Percentiles rank a stretch among this genome's conserved stretches.
phyloP scores from a whole-genome alignment of 306 rosid genomes.

The Glycyrrhiza uralensis region DNA sequence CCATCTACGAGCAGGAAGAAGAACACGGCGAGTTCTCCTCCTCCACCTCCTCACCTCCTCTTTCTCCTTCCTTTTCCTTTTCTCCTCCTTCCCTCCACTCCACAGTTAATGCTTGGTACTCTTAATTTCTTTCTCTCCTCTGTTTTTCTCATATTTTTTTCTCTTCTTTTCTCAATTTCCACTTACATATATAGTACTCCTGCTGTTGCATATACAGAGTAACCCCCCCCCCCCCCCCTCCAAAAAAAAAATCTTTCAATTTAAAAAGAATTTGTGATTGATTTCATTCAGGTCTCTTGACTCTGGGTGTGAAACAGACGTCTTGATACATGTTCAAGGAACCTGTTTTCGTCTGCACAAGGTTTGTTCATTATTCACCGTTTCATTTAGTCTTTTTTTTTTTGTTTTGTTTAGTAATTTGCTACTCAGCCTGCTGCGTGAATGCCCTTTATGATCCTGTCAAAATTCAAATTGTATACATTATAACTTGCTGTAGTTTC shows the following conservation, averaged over 20 bases:
- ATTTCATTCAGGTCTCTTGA: slow-evolving; percentile 44
- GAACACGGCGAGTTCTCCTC: slow-evolving; percentile 59
- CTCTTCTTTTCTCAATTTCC: neutral
- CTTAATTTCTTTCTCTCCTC: neutral
- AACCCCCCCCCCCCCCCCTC: neutral
- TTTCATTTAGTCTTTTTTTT: neutral
- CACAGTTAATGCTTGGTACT: slow-evolving; percentile 56
- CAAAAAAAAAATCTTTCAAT: no score
- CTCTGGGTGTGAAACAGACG: slow-evolving; percentile 51
- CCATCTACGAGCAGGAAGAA: slow-evolving; percentile 87
- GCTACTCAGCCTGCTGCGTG: neutral
- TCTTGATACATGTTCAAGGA: slow-evolving; percentile 56
- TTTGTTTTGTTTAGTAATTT: neutral
- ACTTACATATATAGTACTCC: neutral
- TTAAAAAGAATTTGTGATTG: neutral
- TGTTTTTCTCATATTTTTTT: neutral
- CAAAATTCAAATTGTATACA: neutral
- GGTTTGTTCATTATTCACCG: slow-evolving; percentile 40
- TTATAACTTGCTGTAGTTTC: neutral
- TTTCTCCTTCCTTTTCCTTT: slow-evolving; percentile 51
- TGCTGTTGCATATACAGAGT: neutral
- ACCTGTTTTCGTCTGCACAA: slow-evolving; percentile 76
- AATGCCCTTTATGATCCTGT: neutral
- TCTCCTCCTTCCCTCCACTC: slow-evolving; percentile 65
- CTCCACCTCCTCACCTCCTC: slow-evolving; percentile 57